A percentile compares a stretch with the other conserved stretches of the same genome.
phyloP scores from a whole-genome alignment of 2,329 filamentous ascomycete genomes.

The Ambrosiella cleistominuta region DNA sequence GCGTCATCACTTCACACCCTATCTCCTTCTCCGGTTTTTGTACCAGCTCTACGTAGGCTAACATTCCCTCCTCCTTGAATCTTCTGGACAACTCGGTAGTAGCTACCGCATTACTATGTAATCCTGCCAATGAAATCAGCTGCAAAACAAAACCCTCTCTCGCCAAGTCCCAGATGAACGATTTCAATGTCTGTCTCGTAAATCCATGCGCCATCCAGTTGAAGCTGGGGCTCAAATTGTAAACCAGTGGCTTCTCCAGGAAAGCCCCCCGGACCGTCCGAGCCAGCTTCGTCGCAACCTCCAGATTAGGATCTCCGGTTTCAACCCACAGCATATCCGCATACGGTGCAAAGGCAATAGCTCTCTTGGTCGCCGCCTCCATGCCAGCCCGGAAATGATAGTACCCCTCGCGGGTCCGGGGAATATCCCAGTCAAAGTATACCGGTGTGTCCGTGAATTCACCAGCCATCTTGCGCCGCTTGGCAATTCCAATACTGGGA shows the following conservation, averaged over 20 bases:
- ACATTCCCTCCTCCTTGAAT: constrained; percentile 87
- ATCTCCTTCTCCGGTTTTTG: constrained; percentile 81
- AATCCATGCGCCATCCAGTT: constrained; percentile 98
- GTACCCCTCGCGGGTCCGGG: constrained; percentile 81
- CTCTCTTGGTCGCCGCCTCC: constrained; percentile 76
- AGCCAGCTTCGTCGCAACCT: constrained; percentile 58
- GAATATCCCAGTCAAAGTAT: constrained; percentile 78
- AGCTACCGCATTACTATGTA: constrained; percentile 48
- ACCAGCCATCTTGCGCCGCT: constrained; percentile 55
- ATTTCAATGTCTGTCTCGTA: constrained; percentile 61
- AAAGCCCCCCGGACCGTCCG: constrained; percentile 50
- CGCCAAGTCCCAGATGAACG: constrained; percentile 92
- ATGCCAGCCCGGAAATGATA: constrained; percentile 82
- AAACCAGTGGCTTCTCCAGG: constrained; percentile 79
- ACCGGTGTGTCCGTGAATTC: constrained; percentile 50
- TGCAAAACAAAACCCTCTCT: constrained; percentile 64
- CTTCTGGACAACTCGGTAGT: constrained; percentile 57
- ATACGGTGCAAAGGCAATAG: constrained; percentile 77
- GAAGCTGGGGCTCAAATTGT: constrained; percentile 92
- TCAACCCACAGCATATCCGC: constrained; percentile 96
- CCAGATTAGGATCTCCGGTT: constrained; percentile 73
- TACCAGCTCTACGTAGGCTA: constrained; percentile 89
- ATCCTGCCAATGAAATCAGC: constrained; percentile 46
- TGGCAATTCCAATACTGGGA: constrained; percentile 59
- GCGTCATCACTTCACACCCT: constrained; percentile 79